phyloP scores from a whole-genome alignment of 75 land plant genomes.

The Sequoia sempervirens region DNA sequence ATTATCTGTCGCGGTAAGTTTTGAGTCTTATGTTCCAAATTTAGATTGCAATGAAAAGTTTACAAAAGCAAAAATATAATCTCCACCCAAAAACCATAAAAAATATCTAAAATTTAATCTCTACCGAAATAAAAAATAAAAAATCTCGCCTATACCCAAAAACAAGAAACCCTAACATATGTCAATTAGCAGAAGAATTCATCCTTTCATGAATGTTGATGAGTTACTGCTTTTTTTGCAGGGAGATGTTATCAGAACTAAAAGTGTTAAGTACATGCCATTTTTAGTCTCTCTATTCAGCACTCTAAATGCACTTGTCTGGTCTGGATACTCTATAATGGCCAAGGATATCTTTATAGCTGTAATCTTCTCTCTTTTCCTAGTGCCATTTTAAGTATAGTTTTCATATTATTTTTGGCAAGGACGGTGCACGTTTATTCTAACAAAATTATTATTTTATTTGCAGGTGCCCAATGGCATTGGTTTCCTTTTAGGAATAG shows the following conservation, averaged over 20 bases:
- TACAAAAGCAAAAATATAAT: too few relatives aligned
- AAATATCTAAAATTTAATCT: too few relatives aligned
- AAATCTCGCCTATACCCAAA: not conserved
- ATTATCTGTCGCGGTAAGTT: too few relatives aligned
- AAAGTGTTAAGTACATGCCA: constrained; percentile 30
- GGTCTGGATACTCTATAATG: not conserved
- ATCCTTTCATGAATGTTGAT: not conserved
- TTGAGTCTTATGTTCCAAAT: not conserved
- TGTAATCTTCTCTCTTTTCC: not conserved
- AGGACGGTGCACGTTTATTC: not conserved
- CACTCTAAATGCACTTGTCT: not conserved
- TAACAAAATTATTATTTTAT: not conserved
- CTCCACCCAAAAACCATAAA: too few relatives aligned
- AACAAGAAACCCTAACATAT: too few relatives aligned
- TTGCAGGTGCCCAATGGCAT: constrained; percentile 9
- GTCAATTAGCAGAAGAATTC: not conserved
- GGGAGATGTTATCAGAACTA: constrained; percentile 20
- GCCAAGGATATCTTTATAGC: not conserved
- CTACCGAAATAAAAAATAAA: too few relatives aligned
- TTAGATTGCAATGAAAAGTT: not conserved
- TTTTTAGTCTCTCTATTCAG: constrained; percentile 13
- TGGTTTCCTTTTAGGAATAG: not conserved
- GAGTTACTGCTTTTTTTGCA: not conserved
- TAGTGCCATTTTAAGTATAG: not conserved
- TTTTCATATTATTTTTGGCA: not conserved